Percentiles rank a stretch among this genome's conserved stretches.
phyloP scores from a whole-genome alignment of 176 grass and related monocot genomes.

The Ensete ventricosum region DNA sequence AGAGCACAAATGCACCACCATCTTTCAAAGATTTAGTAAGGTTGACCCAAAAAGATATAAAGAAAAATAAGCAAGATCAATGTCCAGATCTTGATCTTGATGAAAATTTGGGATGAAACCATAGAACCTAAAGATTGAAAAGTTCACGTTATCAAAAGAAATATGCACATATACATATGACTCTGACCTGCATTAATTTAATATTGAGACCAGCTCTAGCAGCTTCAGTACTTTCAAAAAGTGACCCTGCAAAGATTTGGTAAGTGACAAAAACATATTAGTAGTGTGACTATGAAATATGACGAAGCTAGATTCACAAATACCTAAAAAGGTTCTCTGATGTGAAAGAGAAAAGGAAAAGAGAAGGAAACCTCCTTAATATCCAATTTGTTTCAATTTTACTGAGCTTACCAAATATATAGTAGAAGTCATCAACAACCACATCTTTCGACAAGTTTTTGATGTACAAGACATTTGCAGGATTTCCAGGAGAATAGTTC shows the following conservation, averaged over 20 bases:
- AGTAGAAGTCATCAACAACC: slow-evolving; percentile 78
- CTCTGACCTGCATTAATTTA: slow-evolving; percentile 87
- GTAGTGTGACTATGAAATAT: slow-evolving; percentile 18
- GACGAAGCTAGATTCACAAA: not conserved
- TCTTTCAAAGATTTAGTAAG: too few relatives aligned
- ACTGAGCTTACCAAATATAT: slow-evolving; percentile 60
- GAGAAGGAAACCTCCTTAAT: not conserved
- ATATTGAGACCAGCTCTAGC: slow-evolving; percentile 51
- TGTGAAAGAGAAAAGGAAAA: not conserved
- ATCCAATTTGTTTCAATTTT: slow-evolving; percentile 6
- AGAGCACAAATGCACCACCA: too few relatives aligned
- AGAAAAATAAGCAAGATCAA: too few relatives aligned
- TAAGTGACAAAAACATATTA: slow-evolving; percentile 7
- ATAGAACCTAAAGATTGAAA: slow-evolving; percentile 8
- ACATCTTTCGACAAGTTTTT: slow-evolving; percentile 96
- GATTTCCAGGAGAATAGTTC: slow-evolving; percentile 86
- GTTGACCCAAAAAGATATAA: too few relatives aligned
- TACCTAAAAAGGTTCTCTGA: not conserved
- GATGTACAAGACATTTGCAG: slow-evolving; percentile 73
- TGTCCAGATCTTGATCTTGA: not conserved
- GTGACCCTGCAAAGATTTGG: slow-evolving; percentile 40
- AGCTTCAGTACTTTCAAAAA: slow-evolving; percentile 57
- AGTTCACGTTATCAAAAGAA: slow-evolving; percentile 3
- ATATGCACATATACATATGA: not conserved
- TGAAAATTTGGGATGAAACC: not conserved